Evolutionary conservation across 352 stramenopile species (phyloP).

Genomic region (Phytopythium sindhum): DNA sequence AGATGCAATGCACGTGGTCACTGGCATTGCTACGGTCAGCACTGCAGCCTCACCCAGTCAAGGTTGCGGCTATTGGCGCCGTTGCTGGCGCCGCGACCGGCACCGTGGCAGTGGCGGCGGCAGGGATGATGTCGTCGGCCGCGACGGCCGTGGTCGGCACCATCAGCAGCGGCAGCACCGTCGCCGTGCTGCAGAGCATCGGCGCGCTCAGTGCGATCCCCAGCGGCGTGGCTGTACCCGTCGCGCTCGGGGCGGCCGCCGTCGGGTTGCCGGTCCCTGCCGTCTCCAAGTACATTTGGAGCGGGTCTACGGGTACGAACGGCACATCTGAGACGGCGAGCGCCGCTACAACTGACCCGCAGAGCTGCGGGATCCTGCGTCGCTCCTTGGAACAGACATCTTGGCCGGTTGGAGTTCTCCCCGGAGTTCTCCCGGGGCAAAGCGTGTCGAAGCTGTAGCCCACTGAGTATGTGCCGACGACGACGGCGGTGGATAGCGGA

Average conservation of each 20-base stretch:
- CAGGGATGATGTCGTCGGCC: slow-evolving; percentile 45
- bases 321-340: neutral
- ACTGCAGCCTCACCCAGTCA: neutral
- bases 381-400: neutral
- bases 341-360: neutral
- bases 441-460: neutral
- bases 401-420: neutral
- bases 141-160: slow-evolving; percentile 22
- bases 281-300: neutral
- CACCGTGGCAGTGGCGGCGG: slow-evolving; percentile 11
- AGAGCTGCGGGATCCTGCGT: neutral
- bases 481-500: too few species aligned
- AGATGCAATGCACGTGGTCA: neutral
- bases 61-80: neutral
- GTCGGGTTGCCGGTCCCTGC: neutral
- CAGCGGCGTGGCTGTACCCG: neutral
- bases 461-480: neutral
- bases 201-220: slow-evolving; percentile 25
- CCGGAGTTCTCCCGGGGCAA: neutral
- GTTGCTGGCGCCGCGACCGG: slow-evolving; percentile 7
- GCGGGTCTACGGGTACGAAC: neutral
- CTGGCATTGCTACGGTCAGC: neutral
- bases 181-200: slow-evolving; percentile 44
- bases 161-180: slow-evolving; percentile 26
- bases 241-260: neutral